These are phyloP conservation scores for Globisporangium ultimum DNA, from an alignment of 352 stramenopile genomes.

Conservation along the genomic window DNA sequence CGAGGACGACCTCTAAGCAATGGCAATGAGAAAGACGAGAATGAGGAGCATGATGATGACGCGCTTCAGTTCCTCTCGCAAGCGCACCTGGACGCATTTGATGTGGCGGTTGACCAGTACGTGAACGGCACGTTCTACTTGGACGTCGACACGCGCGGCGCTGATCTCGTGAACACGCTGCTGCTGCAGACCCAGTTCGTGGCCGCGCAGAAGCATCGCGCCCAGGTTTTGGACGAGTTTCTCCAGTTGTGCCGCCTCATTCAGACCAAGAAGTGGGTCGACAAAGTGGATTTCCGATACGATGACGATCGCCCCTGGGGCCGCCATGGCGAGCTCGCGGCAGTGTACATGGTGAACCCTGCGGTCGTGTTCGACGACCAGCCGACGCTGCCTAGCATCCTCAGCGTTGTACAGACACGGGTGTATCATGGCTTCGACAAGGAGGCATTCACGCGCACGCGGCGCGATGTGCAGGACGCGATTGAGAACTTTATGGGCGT, in stretches of 20 bases:
- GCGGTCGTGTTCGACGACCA: slow-evolving; percentile 47
- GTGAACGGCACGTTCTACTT: slow-evolving; percentile 75
- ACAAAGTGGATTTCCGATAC: slow-evolving; percentile 75
- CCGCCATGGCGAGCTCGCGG: slow-evolving; percentile 36
- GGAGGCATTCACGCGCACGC: slow-evolving; percentile 50
- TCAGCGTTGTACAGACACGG: slow-evolving; percentile 59
- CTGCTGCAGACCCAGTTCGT: slow-evolving; percentile 51
- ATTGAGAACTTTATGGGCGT: slow-evolving; percentile 58
- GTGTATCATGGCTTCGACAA: slow-evolving; percentile 63
- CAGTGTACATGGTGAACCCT: slow-evolving; percentile 48
- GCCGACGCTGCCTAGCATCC: slow-evolving; percentile 43
- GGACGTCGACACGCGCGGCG: slow-evolving; percentile 32
- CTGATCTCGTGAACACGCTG: slow-evolving; percentile 53
- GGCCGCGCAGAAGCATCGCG: slow-evolving; percentile 47
- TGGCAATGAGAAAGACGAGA: neutral
- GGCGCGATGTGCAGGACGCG: slow-evolving; percentile 39
- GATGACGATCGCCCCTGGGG: slow-evolving; percentile 70
- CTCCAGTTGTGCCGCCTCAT: slow-evolving; percentile 52
- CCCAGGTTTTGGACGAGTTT: slow-evolving; percentile 46
- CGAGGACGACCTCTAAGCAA: neutral
- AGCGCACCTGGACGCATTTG: slow-evolving; percentile 46
- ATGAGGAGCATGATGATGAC: too few relatives aligned
- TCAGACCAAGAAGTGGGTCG: slow-evolving; percentile 59
- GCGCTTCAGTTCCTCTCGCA: slow-evolving; percentile 45
- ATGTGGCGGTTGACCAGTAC: slow-evolving; percentile 52